These are phyloP conservation scores for Serendipita sp. DNA, from an alignment of 768 basidiomycete genomes.

Conservation along the genomic window DNA sequence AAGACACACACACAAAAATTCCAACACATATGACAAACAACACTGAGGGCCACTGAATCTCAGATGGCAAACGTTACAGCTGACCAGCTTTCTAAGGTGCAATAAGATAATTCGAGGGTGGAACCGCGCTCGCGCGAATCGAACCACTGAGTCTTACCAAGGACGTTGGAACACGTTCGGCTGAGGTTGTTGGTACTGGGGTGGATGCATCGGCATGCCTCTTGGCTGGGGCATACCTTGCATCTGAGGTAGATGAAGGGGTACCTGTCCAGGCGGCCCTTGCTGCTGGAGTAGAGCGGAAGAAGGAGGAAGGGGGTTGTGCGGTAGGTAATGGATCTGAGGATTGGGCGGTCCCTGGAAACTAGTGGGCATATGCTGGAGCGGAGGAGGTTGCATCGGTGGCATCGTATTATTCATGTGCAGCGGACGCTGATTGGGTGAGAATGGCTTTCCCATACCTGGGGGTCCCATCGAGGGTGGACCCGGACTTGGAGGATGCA, in stretches of 20 bases:
- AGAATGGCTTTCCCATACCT: background rate
- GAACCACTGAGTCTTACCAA: background rate
- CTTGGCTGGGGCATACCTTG: conserved; percentile 29
- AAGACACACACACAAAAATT: background rate
- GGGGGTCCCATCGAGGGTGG: conserved; percentile 15
- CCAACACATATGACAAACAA: background rate
- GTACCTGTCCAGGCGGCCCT: background rate
- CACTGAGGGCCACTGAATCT: background rate
- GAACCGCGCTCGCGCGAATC: background rate
- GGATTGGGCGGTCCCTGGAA: conserved; percentile 20
- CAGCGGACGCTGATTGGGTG: background rate
- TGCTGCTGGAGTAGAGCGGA: background rate
- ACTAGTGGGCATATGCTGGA: conserved; percentile 18
- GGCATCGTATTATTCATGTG: background rate
- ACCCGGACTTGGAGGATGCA: conserved; percentile 52
- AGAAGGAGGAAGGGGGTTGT: conserved; percentile 44
- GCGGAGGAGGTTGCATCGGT: conserved; percentile 31
- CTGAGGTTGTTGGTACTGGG: background rate
- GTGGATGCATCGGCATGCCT: conserved; percentile 28
- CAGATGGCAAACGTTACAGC: background rate
- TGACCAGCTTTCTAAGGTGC: no score
- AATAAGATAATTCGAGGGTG: background rate
- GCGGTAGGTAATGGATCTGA: conserved; percentile 44
- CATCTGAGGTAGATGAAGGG: background rate
- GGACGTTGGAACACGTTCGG: background rate